Conservation (phyloP, 352 stramenopile species). For the Pythium rhizo-oryzae region DNA sequence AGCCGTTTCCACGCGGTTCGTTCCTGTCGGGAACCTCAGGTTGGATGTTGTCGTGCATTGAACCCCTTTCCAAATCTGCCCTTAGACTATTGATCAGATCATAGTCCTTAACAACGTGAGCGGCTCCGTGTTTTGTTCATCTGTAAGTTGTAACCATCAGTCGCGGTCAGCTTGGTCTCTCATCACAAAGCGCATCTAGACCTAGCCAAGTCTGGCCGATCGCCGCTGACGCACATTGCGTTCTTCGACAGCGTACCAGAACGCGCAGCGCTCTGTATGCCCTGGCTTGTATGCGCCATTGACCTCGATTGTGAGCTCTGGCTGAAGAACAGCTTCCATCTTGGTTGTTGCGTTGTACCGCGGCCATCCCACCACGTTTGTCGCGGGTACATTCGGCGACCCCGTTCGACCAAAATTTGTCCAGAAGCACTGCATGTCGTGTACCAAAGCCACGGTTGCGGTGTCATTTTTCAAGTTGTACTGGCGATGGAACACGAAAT, state of each 20-base stretch:
- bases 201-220: no score
- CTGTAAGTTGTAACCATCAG: no score
- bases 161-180: no score
- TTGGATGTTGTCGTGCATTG: no score
- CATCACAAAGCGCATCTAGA: no score
- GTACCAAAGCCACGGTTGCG: no score
- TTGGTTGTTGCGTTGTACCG: not conserved
- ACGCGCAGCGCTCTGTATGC: slow-evolving; percentile 9
- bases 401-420: slow-evolving; percentile 9
- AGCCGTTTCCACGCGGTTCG: slow-evolving; percentile 9
- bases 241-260: slow-evolving; percentile 6
- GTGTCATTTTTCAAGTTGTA: not conserved
- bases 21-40: no score
- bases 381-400: not conserved
- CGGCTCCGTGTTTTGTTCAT: no score
- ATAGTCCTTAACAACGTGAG: no score
- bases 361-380: not conserved
- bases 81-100: no score
- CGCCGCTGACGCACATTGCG: not conserved
- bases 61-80: no score
- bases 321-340: slow-evolving; percentile 14
- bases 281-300: not conserved
- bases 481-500: slow-evolving; percentile 18
- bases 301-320: not conserved
- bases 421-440: slow-evolving; percentile 5